phyloP scores from a whole-genome alignment of 805 yeast species.

The Lipomyces kockii region DNA sequence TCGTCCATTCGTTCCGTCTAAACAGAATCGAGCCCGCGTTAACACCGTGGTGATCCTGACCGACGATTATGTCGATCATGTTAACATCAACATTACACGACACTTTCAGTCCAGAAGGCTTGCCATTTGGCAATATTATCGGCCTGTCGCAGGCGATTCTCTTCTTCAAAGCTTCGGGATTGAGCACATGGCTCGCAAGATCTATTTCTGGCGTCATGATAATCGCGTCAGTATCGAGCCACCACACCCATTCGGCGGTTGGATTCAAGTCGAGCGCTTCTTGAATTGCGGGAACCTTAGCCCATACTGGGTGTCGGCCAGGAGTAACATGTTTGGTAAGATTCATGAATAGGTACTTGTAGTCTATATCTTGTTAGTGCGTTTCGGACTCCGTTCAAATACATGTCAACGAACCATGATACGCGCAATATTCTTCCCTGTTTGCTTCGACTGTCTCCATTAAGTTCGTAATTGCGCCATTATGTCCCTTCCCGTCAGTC shows the following conservation, averaged over 20 bases:
- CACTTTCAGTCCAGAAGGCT: conserved; percentile 18
- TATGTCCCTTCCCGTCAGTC: conserved; percentile 31
- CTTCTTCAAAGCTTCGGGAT: conserved; percentile 39
- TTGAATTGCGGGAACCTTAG: conserved; percentile 45
- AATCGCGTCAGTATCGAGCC: conserved; percentile 47
- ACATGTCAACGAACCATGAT: conserved; percentile 29
- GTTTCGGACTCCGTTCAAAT: background rate
- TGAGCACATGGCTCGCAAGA: conserved; percentile 41
- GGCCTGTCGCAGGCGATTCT: conserved; percentile 36
- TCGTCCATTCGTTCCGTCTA: conserved; percentile 73
- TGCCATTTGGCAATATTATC: conserved; percentile 26
- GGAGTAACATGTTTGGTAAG: conserved; percentile 34
- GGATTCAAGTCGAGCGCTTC: conserved; percentile 44
- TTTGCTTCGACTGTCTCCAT: conserved; percentile 34
- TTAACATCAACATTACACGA: conserved; percentile 19
- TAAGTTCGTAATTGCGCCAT: conserved; percentile 14
- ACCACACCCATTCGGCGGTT: conserved; percentile 49
- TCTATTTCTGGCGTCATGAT: conserved; percentile 44
- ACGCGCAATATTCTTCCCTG: conserved; percentile 41
- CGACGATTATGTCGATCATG: conserved; percentile 63
- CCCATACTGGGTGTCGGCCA: conserved; percentile 40
- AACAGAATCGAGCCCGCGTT: conserved; percentile 79
- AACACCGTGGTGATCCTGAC: conserved; percentile 89
- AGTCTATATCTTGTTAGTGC: conserved; percentile 22
- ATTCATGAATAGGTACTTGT: conserved; percentile 42